Evolutionary conservation across 2,329 filamentous ascomycete genomes (phyloP), one percentile per base, ranked within the genome.

Genomic region (Hortaea werneckii): DNA sequence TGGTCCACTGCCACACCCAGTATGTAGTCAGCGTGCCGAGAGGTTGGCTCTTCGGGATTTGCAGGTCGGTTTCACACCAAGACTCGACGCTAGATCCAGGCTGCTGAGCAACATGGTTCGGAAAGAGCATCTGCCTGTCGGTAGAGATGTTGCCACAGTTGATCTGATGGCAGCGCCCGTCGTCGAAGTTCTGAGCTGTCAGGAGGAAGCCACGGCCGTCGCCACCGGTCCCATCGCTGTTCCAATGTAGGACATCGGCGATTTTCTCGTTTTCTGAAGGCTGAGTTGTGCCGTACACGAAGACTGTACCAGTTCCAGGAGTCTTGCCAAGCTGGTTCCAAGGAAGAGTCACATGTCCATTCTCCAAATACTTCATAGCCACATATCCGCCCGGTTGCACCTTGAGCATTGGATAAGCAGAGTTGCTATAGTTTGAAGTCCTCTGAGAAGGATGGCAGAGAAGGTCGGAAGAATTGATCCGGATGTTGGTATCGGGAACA

Each of bases 1-100:
- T 82, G 2, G 83, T 82, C 87, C 88, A 98, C 65, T 94, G 84
- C 92, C 92, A 96, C 40, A 95, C 83, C 90, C 90, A 96, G 72
- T 95, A 94, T 43, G 95, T 68, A 3, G 87, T 90, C 63, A 89
- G 86, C 28, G 75, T 74, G 39, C 80, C 79, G 7, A 72, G 64
- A n/a, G 75, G 65, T 40, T 79, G 70, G 55, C 84, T 76, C 5
- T 71, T 60, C 0, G 92, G 92, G 10, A 98, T 70, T 58, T 81
- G 74, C 41, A 95, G 70, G 59, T 92, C 82, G 32, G 82, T 82
- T 65, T 95, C 89, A 67, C 92, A 96, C 70, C 76, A 82, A 42
- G 89, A 71, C 56, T 83, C 78, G 43, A 65, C 62, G n/a, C 61
- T 59, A 13, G 57, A 56, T 34, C 48, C 60, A 5, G 60, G 54